Base-by-base conservation (phyloP, 1,139 yeast genomes). In the Debaryomyces sp. region DNA sequence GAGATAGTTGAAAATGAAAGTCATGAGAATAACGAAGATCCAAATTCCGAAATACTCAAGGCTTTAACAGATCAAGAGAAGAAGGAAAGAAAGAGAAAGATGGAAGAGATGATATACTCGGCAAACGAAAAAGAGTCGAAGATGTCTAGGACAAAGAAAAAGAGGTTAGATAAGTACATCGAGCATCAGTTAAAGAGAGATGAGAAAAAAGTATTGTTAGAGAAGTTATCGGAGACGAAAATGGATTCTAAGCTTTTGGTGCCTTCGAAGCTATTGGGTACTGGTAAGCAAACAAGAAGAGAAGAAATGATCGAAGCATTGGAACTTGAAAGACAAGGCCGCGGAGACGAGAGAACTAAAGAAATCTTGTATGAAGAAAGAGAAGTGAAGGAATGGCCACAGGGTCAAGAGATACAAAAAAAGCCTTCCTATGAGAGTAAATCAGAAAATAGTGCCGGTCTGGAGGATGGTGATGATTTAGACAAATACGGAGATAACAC, bases 141-240 rank as follows among this genome's bases (percentile, higher is more conserved):
- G 61, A 67, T 89, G 47, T 84, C 95, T 0, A 72, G 82, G 45
- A 78, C 86, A 41, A 94, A 92, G 68, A 82, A 81, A 68, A 94
- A 94, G 69, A 68, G 94, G 53, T 66, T 87, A 46, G 92, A 87
- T 54, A 86, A 87, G 63, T 87, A 85, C 60, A 85, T 86, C 32
- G 97, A 91, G 53, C 96, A 88, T 67, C 98, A 94, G 66, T 67
- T 94, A 54, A 87, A 88, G 57, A 79, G 96, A 63, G 96, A 92
- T 64, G 98, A 94, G 68, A 89, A 89, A 68, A 89, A 87, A 57
- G 80, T 80, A 4, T 73, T 94, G 49, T 73, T 94, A 41, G 85
- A 85, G 51, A 92, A 91, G 63, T 75, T 94, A 41, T 77, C 86
- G 36, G 77, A 77, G 21, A 84, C 96, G 1, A 82, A 85, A 54